Conservation (phyloP, 2,329 filamentous ascomycete species). For the Diaporthe citri region DNA sequence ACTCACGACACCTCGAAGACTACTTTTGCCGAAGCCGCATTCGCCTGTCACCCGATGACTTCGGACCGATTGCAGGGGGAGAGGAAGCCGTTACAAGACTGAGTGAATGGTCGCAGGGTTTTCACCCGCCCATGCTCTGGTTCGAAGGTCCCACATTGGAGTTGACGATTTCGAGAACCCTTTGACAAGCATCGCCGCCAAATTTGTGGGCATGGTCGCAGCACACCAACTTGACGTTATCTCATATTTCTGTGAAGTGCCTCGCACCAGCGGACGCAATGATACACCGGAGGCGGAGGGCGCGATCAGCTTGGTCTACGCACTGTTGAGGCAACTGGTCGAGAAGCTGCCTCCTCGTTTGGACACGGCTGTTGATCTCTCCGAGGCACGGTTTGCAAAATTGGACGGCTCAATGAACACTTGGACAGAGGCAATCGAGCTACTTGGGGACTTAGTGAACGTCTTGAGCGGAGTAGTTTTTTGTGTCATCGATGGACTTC, state of each 20-base stretch:
- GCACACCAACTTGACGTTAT: constrained; percentile 23
- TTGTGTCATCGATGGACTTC: constrained; percentile 30
- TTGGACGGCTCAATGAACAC: constrained; percentile 5
- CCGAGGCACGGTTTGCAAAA: neutral
- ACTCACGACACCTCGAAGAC: constrained; percentile 23
- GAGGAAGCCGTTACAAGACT: neutral
- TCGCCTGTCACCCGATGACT: neutral
- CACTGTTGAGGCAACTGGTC: constrained; percentile 24
- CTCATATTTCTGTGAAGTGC: constrained; percentile 43
- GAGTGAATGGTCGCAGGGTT: constrained; percentile 17
- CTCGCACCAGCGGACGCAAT: neutral
- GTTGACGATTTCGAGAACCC: constrained; percentile 33
- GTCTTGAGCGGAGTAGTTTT: neutral
- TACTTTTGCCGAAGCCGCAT: constrained; percentile 8
- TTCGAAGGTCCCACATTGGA: constrained; percentile 30
- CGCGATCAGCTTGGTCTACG: constrained; percentile 3
- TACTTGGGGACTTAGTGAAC: constrained; percentile 7
- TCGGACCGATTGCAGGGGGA: neutral
- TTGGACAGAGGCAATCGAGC: neutral
- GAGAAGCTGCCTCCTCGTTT: constrained; percentile 15
- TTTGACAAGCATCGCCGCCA: constrained; percentile 36
- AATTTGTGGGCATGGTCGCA: constrained; percentile 23
- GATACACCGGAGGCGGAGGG: neutral
- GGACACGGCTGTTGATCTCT: constrained; percentile 7
- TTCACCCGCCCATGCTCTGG: constrained; percentile 33